Base-by-base conservation (phyloP, 495 filamentous ascomycete species). In the Amorphotheca resinae region DNA sequence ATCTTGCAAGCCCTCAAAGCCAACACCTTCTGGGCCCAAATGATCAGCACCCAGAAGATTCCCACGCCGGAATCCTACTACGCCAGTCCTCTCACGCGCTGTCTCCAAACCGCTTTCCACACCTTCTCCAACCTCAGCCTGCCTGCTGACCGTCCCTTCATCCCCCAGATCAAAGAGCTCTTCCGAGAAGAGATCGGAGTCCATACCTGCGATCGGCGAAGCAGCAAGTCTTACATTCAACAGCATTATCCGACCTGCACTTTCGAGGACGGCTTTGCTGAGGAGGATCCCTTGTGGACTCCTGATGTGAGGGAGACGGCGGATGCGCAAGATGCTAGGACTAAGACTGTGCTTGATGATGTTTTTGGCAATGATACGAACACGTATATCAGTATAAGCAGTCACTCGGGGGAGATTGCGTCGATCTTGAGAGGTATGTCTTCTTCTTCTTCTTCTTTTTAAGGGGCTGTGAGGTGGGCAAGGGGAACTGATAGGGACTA, bases 181-280 rank as follows among this genome's bases (percentile, higher is more conserved):
- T 62, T 89, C 45, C 73, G 86, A 33, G 86, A 93, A 51, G 65
- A 69, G 1, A 74, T 87, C 42, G 74, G 75, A 33, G 66, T 78
- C 34, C 85, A 91, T 55, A 89, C 85, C 6, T 93, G 85, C 58
- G 84, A 93, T 56, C 73, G 77, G 11, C 70, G 86, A 1, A 67
- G 68, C 39, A 67, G 48, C 20, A 71, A 69, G 38, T 61, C 63
- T 2, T 72, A 67, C 43, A 86, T 93, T 49, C 53, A 60, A 4
- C 33, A 54, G 9, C 58, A 60, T 14, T 84, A 76, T 51, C 81
- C 82, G 0, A 25, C 38, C 0, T 87, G 71, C 59, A 53, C 20
- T 1, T 73, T 87, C 38, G 85, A 87, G 48, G 36, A 58, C 0
- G 71, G 72, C 1, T 81, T 93, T 50, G 54, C 64, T 0, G 79